These are phyloP conservation scores for Populus alba DNA, from an alignment of 345 rosid species.

Conservation along the genomic window DNA sequence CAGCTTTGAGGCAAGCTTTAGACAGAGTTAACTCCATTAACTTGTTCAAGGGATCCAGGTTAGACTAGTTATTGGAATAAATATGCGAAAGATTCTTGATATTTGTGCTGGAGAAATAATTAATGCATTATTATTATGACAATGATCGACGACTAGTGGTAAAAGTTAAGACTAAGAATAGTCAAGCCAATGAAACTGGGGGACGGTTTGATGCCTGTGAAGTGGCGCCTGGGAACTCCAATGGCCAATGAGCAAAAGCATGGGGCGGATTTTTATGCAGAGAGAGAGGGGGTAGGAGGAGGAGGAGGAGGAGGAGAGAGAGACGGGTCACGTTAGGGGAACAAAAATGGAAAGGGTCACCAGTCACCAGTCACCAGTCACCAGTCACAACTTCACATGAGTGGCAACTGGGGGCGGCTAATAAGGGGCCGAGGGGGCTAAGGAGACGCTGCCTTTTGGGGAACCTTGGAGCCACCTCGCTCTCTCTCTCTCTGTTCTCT, in stretches of 20 bases:
- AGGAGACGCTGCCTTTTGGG: constrained; percentile 40
- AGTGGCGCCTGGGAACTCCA: constrained; percentile 68
- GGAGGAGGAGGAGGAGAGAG: background rate
- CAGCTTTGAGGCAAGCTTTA: background rate
- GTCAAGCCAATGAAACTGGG: background rate
- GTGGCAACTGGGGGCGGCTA: constrained; percentile 39
- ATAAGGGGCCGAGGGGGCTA: constrained; percentile 19
- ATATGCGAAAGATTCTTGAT: constrained; percentile 19
- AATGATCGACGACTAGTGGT: background rate
- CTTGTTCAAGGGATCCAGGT: no score
- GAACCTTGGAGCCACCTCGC: constrained; percentile 46
- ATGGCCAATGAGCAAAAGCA: constrained; percentile 37
- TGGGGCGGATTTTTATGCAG: constrained; percentile 27
- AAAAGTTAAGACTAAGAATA: background rate
- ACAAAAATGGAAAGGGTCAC: constrained; percentile 30
- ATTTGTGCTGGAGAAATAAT: background rate
- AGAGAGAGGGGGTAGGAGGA: background rate
- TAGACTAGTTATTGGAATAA: constrained; percentile 10
- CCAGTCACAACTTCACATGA: background rate
- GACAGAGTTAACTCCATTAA: background rate
- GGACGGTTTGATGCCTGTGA: constrained; percentile 30
- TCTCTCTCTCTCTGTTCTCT: background rate
- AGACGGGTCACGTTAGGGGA: constrained; percentile 4
- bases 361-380: background rate
- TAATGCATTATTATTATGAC: background rate